Percentiles rank a stretch among this genome's conserved stretches.
Evolutionary conservation across 192 early-diverging fungal genomes (phyloP).

Genomic region (Cetraspora pellucida): DNA sequence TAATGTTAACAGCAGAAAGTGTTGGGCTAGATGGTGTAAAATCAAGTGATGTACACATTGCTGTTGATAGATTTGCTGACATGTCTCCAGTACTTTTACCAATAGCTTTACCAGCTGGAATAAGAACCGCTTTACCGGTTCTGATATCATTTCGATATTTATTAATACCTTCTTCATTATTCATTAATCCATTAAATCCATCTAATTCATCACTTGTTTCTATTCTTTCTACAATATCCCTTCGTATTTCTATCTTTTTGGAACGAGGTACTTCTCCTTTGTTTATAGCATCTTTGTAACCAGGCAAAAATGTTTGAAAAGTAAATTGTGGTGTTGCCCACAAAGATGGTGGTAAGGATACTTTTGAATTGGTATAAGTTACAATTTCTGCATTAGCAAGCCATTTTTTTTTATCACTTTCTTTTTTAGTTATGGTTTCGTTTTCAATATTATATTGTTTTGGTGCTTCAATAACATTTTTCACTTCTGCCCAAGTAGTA

Average conservation of each 20-base stretch:
- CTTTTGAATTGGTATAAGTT: constrained; percentile 44
- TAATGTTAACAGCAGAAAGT: background rate
- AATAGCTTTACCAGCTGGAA: constrained; percentile 9
- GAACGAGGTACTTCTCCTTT: constrained; percentile 46
- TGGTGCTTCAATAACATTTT: constrained; percentile 30
- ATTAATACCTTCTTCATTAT: background rate
- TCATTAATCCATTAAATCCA: constrained; percentile 13
- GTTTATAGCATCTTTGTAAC: constrained; percentile 38
- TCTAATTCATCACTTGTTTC: constrained; percentile 38
- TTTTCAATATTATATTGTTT: constrained; percentile 1
- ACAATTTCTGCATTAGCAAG: constrained; percentile 57
- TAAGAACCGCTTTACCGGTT: constrained; percentile 10
- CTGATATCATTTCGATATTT: background rate
- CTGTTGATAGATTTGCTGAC: constrained; percentile 24
- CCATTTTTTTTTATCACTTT: constrained; percentile 37
- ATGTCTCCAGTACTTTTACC: constrained; percentile 9
- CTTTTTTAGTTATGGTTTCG: constrained; percentile 11
- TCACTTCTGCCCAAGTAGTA: constrained; percentile 53
- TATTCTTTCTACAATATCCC: constrained; percentile 38
- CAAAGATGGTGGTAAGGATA: constrained; percentile 44
- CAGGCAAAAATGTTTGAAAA: constrained; percentile 50
- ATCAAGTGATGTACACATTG: constrained; percentile 22
- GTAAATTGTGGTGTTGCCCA: constrained; percentile 55
- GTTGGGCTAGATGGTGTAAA: constrained; percentile 8
- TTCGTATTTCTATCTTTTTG: constrained; percentile 45